Evolutionary conservation across 495 filamentous ascomycete species (phyloP), one percentile per base, ranked within the genome.

Genomic region (Aspergillus saccharolyticus): DNA sequence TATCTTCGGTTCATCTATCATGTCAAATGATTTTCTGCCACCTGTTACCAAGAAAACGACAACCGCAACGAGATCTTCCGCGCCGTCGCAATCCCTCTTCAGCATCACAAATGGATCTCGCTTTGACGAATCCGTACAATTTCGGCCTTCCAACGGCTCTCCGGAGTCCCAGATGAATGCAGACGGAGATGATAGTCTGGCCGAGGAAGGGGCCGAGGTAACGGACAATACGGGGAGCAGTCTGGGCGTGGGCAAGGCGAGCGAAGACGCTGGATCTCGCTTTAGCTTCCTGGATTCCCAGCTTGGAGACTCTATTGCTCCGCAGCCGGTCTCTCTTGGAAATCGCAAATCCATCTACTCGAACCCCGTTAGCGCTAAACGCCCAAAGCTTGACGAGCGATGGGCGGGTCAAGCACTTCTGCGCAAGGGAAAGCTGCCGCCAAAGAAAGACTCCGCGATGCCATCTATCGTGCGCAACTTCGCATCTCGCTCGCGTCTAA

Each of bases 361-460:
- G 12, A 77, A 77, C 28, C 71, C 74, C 2, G 64, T 42, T 42
- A 74, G 75, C 54, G 69, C 76, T 2, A 78, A 77, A 52, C 72
- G 76, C 12, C 70, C 76, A n/a, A 76, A 73, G 54, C 67, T 78
- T 17, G 67, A 76, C 48, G 76, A 78, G 45, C 59, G 61, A 46
- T 77, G 76, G 76, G 66, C 67, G 6, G 63, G 52, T 25, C 69
- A 69, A 50, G 74, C 76, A 0, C 72, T 74, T 15, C 9, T 73
- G 18, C 65, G 66, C 56, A 78, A 76, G 33, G 58, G 63, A 22
- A 73, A 72, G 46, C 44, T 75, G 8, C 70, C 74, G 0, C 73
- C 76, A 0, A 80, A 79, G 55, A 84, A 78, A 45, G 65, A 74
- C 8, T 78, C 74, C 4, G 74, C 78, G 30, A 80, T 82, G 63